Evolutionary conservation across 1,284 basidiomycete species (phyloP).

Genomic region (Ustilago lituana): DNA sequence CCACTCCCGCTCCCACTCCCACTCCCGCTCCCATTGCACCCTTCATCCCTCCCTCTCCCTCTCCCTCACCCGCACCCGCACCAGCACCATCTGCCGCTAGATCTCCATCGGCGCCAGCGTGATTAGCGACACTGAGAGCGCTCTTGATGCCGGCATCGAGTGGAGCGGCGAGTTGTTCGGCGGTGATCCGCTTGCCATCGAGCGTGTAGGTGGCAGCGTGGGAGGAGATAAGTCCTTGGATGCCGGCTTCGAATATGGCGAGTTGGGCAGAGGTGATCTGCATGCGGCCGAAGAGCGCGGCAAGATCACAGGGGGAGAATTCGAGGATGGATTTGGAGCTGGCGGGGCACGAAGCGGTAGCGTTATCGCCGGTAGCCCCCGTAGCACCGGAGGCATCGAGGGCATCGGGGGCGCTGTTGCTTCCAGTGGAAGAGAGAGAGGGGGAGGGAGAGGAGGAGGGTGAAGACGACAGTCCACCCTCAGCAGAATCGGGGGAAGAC

Average conservation of each 20-base stretch:
- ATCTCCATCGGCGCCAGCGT: not conserved
- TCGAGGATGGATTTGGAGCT: conserved; percentile 7
- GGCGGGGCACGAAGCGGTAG: too few relatives aligned
- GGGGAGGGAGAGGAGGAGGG: not conserved
- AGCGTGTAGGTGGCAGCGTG: conserved; percentile 19
- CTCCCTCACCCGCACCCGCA: not conserved
- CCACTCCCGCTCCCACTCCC: too few relatives aligned
- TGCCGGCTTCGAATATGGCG: conserved; percentile 22
- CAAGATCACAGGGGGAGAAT: conserved; percentile 28
- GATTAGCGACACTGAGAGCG: conserved; percentile 1
- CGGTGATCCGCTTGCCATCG: conserved; percentile 10
- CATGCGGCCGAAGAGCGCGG: conserved; percentile 21
- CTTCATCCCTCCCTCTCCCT: too few relatives aligned
- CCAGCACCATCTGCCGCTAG: not conserved
- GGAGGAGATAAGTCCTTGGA: conserved; percentile 2
- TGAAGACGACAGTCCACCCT: too few relatives aligned
- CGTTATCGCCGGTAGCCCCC: too few relatives aligned
- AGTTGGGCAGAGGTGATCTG: conserved; percentile 22
- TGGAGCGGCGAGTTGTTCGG: conserved; percentile 7
- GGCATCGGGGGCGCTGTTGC: too few relatives aligned
- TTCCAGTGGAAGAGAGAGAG: not conserved
- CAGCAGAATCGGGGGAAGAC: too few relatives aligned
- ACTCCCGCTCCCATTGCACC: too few relatives aligned
- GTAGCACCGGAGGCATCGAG: too few relatives aligned
- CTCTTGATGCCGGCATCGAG: conserved; percentile 6